Percentiles rank a stretch among this genome's conserved stretches.
Evolutionary conservation across 2,329 filamentous ascomycete species (phyloP).

Genomic region (Beauveria brongniartii): DNA sequence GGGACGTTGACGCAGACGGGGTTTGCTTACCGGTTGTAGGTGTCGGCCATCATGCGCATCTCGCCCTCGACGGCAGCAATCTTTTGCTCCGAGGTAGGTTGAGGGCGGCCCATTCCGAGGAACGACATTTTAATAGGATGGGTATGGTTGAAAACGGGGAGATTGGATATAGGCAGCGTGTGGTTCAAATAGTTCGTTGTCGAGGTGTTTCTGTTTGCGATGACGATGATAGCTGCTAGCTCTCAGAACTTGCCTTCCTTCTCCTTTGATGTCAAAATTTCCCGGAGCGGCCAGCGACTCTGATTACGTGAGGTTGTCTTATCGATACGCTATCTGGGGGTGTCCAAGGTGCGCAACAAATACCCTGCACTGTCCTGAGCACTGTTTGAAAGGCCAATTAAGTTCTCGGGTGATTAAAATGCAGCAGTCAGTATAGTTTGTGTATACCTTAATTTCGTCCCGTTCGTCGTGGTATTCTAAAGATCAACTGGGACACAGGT

Average conservation of each 20-base stretch:
- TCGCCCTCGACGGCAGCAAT: conserved; percentile 93
- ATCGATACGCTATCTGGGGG: conserved; percentile 2
- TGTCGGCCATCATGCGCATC: conserved; percentile 94
- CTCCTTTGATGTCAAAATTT: conserved; percentile 11
- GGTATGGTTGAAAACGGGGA: not conserved
- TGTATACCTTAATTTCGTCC: too few species aligned
- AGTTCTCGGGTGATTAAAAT: too few species aligned
- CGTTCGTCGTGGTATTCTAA: too few species aligned
- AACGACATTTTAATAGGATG: conserved; percentile 31
- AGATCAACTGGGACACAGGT: not conserved
- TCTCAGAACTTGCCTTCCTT: not conserved
- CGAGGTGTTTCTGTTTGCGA: not conserved
- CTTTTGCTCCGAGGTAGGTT: conserved; percentile 93
- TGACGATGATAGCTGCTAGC: not conserved
- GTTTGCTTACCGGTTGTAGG: conserved; percentile 79
- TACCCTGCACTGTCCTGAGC: not conserved
- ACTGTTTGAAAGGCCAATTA: too few species aligned
- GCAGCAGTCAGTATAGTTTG: too few species aligned
- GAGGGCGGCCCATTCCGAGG: conserved; percentile 51
- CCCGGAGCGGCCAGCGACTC: not conserved
- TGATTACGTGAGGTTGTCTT: conserved; percentile 10
- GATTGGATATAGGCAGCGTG: not conserved
- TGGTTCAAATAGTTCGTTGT: not conserved
- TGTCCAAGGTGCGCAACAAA: not conserved
- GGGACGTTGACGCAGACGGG: not conserved